Base-by-base conservation (phyloP, 257 asterid genomes). In the Jacaranda copaia region DNA sequence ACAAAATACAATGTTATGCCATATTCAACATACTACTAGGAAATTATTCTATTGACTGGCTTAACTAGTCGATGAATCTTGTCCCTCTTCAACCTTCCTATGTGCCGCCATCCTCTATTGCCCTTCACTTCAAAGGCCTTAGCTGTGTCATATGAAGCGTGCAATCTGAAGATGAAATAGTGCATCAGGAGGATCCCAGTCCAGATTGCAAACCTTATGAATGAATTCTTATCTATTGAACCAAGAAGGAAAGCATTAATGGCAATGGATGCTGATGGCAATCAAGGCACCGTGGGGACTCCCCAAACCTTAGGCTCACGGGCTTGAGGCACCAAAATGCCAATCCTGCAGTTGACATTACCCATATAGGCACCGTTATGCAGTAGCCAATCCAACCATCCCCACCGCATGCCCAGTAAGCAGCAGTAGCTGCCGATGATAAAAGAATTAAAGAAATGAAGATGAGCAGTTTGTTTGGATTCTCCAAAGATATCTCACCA, bases 251-350 rank as follows among this genome's bases (percentile, higher is more conserved):
- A 90, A 1, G 88, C 81, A 82, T 88, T 90, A 16, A 88, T 83
- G 55, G 84, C 87, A 11, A 90, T 85, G 2, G 96, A 90, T 3
- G 78, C 77, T 6, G 93, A 88, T 39, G 96, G 96, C 73, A 88
- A 55, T 93, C 93, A 88, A 0, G 96, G 96, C 72, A 90, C 93
- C 67, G 85, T 71, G 4, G 96, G 96, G 36, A 87, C 89, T 3
- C 93, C 93, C 96, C 93, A 88, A 2, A 82, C 79, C 82, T 74
- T 79, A 0, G 96, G 96, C 4, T 16, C 36, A 25, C 88, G 84
- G 1, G 93, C 93, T 46, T 77, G 85, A 4, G 96, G 93, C 57
- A 88, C 87, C 0, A 76, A 73, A 60, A n/a, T 42, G 59, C 39
- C 0, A 90, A 73, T n/a, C 84, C 90, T 1, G 68, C 72, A 5